Percentiles rank a stretch among this genome's conserved stretches.
Evolutionary conservation across 2,329 filamentous ascomycete species (phyloP).

Genomic region (Nothopassalora personata): DNA sequence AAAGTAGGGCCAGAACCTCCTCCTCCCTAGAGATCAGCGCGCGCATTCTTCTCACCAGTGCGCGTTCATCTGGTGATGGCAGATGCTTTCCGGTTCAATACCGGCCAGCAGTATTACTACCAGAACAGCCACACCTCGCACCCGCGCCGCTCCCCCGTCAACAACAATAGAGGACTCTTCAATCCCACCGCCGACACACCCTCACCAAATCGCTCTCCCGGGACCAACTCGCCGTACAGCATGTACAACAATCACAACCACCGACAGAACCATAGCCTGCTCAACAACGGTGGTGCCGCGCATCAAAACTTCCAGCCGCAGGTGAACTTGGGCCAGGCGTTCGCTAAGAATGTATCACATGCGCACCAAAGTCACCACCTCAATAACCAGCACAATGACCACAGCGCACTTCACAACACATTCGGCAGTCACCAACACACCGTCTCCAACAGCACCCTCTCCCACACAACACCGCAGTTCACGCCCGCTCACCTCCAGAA

Average conservation of each 20-base stretch:
- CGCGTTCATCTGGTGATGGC: slow-evolving; percentile 54
- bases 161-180: slow-evolving; percentile 38
- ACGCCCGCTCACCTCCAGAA: slow-evolving; percentile 56
- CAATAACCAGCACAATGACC: slow-evolving; percentile 42
- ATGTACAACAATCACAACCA: slow-evolving; percentile 67
- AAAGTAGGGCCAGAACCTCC: slow-evolving; percentile 44
- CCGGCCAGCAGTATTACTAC: slow-evolving; percentile 56
- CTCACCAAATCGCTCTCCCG: slow-evolving; percentile 55
- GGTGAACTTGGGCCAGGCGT: slow-evolving; percentile 65
- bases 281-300: slow-evolving; percentile 68
- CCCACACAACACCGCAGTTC: slow-evolving; percentile 60
- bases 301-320: slow-evolving; percentile 51
- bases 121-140: slow-evolving; percentile 47
- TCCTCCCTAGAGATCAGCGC: slow-evolving; percentile 35
- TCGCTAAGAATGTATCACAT: slow-evolving; percentile 53
- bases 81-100: slow-evolving; percentile 61
- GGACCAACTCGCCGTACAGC: slow-evolving; percentile 59
- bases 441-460: slow-evolving; percentile 56
- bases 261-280: slow-evolving; percentile 67
- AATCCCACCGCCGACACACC: slow-evolving; percentile 47
- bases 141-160: slow-evolving; percentile 43
- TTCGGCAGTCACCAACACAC: slow-evolving; percentile 58
- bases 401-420: slow-evolving; percentile 49
- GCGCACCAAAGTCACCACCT: slow-evolving; percentile 36
- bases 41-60: slow-evolving; percentile 17